Conservation (phyloP, 2,329 filamentous ascomycete species). For the Orbilia ellipsospora region DNA sequence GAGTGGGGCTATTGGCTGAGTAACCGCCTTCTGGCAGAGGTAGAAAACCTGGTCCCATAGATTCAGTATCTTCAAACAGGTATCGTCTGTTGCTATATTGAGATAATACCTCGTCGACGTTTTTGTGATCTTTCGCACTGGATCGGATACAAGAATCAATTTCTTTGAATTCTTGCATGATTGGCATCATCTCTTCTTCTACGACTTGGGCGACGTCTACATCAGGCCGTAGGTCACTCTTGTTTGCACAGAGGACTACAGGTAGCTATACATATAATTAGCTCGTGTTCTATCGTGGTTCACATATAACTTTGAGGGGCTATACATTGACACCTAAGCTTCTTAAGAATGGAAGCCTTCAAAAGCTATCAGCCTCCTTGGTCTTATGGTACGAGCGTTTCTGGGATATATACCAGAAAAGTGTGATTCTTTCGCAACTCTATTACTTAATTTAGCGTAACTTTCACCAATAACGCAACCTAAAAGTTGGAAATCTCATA, state of each 20-base stretch:
- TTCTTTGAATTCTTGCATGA: conserved; percentile 94
- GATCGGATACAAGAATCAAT: conserved; percentile 98
- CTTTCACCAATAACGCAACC: background rate
- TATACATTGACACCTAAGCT: conserved; percentile 94
- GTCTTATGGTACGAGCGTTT: background rate
- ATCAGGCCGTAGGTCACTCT: conserved; percentile 84
- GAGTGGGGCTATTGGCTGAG: conserved; percentile 92
- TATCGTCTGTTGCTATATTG: background rate
- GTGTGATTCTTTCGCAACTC: conserved; percentile 93
- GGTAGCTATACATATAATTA: conserved; percentile 64
- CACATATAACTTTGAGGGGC: background rate
- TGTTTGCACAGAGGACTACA: conserved; percentile 96
- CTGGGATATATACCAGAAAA: conserved; percentile 76
- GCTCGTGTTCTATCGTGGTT: too few relatives aligned
- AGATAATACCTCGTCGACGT: conserved; percentile 58
- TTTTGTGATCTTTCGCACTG: conserved; percentile 63
- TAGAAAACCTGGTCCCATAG: conserved; percentile 77
- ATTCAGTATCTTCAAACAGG: background rate
- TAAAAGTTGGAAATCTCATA: background rate
- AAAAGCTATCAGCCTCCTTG: conserved; percentile 1
- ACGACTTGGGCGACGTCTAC: conserved; percentile 84
- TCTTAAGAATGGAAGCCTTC: conserved; percentile 86
- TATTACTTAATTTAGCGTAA: conserved; percentile 36
- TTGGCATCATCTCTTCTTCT: conserved; percentile 95
- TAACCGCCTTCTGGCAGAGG: conserved; percentile 97